These are phyloP conservation scores for Podospora comata DNA, from an alignment of 495 filamentous ascomycete species.

Conservation along the genomic window DNA sequence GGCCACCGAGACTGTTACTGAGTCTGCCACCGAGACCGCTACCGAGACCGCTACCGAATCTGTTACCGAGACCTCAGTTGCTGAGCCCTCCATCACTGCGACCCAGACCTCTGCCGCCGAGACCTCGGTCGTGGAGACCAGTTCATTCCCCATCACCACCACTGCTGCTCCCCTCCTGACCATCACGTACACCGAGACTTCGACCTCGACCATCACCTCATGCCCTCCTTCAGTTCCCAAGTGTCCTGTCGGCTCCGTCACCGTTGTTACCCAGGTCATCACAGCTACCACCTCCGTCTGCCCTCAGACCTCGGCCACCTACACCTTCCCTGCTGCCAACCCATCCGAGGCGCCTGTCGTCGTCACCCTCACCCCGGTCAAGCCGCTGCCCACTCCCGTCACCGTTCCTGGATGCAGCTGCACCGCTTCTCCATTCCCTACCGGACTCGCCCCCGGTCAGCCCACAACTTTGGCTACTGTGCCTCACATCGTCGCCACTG, in stretches of 20 bases:
- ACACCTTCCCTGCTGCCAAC: constrained; percentile 15
- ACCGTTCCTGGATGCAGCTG: background rate
- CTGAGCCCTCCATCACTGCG: background rate
- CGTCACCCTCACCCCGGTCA: constrained; percentile 53
- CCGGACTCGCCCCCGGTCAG: background rate
- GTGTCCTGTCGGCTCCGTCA: constrained; percentile 44
- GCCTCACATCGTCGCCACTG: background rate
- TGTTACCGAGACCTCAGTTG: background rate
- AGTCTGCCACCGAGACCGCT: constrained; percentile 18
- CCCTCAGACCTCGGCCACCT: constrained; percentile 25
- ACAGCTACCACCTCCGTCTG: constrained; percentile 27
- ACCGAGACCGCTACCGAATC: constrained; percentile 8
- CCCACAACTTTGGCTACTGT: background rate
- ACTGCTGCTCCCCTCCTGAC: constrained; percentile 44
- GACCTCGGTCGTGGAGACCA: constrained; percentile 5
- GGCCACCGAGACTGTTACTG: constrained; percentile 13
- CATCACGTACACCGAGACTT: constrained; percentile 45
- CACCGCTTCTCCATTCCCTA: background rate
- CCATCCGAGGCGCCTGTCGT: constrained; percentile 48
- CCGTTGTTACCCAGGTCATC: constrained; percentile 31
- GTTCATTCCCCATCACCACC: constrained; percentile 26
- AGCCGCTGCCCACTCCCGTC: background rate
- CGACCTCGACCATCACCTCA: constrained; percentile 57
- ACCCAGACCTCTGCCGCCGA: background rate
- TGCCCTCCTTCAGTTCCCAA: constrained; percentile 56